Evolutionary conservation across 441 rosid genomes (phyloP).

Genomic region (Viola pubescens): DNA sequence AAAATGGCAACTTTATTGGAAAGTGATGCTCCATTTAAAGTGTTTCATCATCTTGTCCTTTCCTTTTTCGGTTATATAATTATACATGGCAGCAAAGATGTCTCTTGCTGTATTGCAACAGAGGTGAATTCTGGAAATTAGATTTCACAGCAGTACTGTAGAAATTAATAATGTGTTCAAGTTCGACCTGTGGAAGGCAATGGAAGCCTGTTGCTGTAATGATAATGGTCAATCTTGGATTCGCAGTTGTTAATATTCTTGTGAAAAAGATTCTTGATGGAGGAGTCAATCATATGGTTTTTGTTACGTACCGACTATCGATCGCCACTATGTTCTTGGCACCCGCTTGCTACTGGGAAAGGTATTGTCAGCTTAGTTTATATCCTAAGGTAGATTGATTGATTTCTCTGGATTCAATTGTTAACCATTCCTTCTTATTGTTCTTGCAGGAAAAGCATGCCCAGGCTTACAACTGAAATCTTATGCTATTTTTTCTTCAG

Average conservation of each 20-base stretch:
- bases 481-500: conserved; percentile 46
- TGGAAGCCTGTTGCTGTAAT: conserved; percentile 37
- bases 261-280: conserved; percentile 44
- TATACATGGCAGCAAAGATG: not conserved
- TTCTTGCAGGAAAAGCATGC: conserved; percentile 48
- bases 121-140: conserved; percentile 2
- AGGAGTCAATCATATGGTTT: conserved; percentile 46
- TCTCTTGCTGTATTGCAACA: conserved; percentile 1
- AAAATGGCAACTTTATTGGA: not conserved
- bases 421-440: not conserved
- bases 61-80: conserved; percentile 10
- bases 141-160: not conserved
- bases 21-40: not conserved
- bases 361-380: conserved; percentile 23
- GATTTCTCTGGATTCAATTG: not conserved
- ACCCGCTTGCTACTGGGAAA: conserved; percentile 52
- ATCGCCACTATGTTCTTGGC: conserved; percentile 44
- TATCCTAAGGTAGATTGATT: not conserved
- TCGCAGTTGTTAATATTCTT: conserved; percentile 46
- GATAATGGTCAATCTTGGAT: conserved; percentile 39
- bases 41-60: conserved; percentile 9
- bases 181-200: conserved; percentile 25
- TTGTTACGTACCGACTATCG: conserved; percentile 47
- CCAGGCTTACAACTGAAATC: conserved; percentile 43
- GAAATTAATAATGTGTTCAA: not conserved